Evolutionary conservation across 1,284 basidiomycete genomes (phyloP).

Genomic region (Ustilago trichophora): DNA sequence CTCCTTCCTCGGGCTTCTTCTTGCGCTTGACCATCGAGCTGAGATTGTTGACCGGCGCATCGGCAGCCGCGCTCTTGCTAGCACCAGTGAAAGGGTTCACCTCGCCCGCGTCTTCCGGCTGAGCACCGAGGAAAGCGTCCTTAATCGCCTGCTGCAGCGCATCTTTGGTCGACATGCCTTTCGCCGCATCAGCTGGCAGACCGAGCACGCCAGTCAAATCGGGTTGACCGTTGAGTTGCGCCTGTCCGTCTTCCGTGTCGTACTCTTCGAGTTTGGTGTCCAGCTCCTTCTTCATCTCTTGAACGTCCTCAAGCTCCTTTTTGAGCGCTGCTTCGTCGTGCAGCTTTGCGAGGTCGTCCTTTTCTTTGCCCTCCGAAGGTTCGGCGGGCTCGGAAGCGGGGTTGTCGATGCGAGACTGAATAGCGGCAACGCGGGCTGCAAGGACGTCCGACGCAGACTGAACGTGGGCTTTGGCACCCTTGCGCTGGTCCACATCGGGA

Average conservation of each 20-base stretch:
- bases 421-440: conserved; percentile 37
- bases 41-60: conserved; percentile 53
- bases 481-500: conserved; percentile 47
- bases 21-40: conserved; percentile 59
- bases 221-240: conserved; percentile 48
- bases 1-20: conserved; percentile 42
- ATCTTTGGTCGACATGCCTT: conserved; percentile 40
- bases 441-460: conserved; percentile 49
- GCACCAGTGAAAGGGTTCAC: conserved; percentile 30
- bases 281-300: conserved; percentile 59
- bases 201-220: conserved; percentile 26
- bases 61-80: conserved; percentile 5
- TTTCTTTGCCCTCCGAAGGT: not conserved
- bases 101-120: conserved; percentile 5
- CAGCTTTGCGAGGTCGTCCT: conserved; percentile 52
- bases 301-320: conserved; percentile 53
- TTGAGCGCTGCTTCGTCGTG: conserved; percentile 31
- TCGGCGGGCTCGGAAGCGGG: conserved; percentile 3
- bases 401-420: conserved; percentile 33
- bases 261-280: conserved; percentile 62
- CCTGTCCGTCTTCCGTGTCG: conserved; percentile 37
- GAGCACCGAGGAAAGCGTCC: conserved; percentile 61
- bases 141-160: conserved; percentile 61
- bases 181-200: conserved; percentile 23
- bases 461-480: conserved; percentile 50